phyloP scores from a whole-genome alignment of 2,329 filamentous ascomycete genomes.

The Fusarium agapanthi region DNA sequence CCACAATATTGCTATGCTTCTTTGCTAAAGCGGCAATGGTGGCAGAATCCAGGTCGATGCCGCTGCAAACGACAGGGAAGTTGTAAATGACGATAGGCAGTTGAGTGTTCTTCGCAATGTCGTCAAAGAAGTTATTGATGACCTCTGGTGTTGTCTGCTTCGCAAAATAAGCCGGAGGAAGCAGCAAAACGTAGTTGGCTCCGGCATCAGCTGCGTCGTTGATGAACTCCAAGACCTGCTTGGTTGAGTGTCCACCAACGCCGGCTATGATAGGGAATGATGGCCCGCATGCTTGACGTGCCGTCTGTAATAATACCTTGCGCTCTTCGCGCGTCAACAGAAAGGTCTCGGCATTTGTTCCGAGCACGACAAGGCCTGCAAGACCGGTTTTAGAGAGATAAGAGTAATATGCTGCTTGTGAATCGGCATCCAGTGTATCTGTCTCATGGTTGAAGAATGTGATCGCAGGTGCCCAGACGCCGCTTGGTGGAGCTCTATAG shows the following conservation, averaged over 20 bases:
- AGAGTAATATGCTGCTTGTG: conserved; percentile 60
- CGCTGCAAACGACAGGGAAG: conserved; percentile 74
- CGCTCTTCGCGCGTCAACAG: conserved; percentile 67
- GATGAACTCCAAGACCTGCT: conserved; percentile 69
- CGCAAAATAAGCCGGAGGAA: conserved; percentile 72
- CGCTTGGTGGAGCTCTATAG: conserved; percentile 41
- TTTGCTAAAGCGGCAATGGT: conserved; percentile 53
- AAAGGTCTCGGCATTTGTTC: conserved; percentile 66
- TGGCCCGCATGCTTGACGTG: conserved; percentile 80
- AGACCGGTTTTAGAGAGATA: conserved; percentile 61
- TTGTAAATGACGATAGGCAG: conserved; percentile 73
- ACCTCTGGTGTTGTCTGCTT: conserved; percentile 67
- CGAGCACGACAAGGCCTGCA: conserved; percentile 61
- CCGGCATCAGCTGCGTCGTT: conserved; percentile 68
- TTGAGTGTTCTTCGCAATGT: conserved; percentile 60
- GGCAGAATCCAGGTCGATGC: conserved; percentile 73
- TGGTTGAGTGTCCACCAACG: conserved; percentile 70
- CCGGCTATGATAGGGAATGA: conserved; percentile 86
- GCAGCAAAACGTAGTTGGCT: conserved; percentile 68
- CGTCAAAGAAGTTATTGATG: conserved; percentile 67
- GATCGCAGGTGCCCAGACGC: conserved; percentile 62
- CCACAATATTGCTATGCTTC: conserved; percentile 65
- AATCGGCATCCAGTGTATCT: conserved; percentile 57
- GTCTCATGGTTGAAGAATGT: conserved; percentile 62
- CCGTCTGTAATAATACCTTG: conserved; percentile 62